These are phyloP conservation scores for Xylaria venustula DNA, from an alignment of 495 filamentous ascomycete species.

Conservation along the genomic window DNA sequence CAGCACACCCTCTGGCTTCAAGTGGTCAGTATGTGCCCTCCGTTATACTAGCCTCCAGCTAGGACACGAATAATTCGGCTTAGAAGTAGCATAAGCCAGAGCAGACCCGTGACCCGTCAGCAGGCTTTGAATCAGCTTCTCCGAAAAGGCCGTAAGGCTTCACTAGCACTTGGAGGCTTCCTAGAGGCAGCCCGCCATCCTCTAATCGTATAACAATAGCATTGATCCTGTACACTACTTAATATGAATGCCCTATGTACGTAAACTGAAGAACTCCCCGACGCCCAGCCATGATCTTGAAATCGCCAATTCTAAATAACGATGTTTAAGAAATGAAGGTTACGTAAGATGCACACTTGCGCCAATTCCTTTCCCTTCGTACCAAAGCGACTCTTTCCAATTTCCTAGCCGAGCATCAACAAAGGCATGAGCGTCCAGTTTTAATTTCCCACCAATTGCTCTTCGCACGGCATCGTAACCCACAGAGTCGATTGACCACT, in stretches of 20 bases:
- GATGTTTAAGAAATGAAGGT: slow-evolving; percentile 1
- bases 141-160: background rate
- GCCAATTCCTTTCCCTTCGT: slow-evolving; percentile 69
- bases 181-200: background rate
- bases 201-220: background rate
- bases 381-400: slow-evolving; percentile 70
- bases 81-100: background rate
- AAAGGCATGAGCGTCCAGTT: slow-evolving; percentile 73
- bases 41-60: background rate
- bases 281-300: background rate
- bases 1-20: background rate
- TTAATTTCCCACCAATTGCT: slow-evolving; percentile 80
- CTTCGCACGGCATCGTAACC: slow-evolving; percentile 78
- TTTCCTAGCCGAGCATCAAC: slow-evolving; percentile 68
- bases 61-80: background rate
- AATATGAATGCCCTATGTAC: background rate
- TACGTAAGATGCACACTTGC: slow-evolving; percentile 56
- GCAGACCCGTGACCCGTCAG: background rate
- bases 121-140: background rate
- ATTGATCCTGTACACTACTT: background rate
- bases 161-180: background rate
- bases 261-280: background rate
- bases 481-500: slow-evolving; percentile 70
- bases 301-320: too few relatives aligned
- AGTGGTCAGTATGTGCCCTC: background rate